Percentiles rank a stretch among this genome's conserved stretches.
Conservation (phyloP, 2,329 filamentous ascomycete species). For the Scleromitrula shiraiana region DNA sequence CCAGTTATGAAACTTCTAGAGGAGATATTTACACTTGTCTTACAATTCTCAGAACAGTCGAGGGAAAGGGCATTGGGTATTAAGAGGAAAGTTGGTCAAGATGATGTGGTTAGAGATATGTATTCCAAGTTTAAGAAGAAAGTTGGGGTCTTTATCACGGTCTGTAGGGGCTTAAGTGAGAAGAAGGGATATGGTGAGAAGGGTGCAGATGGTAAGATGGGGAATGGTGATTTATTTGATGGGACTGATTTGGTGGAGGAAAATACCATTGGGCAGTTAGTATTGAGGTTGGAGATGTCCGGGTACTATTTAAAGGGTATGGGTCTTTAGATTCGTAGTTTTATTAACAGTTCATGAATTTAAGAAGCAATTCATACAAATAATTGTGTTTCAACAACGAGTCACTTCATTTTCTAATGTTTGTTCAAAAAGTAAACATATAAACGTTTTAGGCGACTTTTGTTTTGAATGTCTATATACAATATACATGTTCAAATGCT, state of each 20-base stretch:
- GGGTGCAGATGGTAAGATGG: constrained; percentile 22
- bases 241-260: constrained; percentile 36
- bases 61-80: constrained; percentile 34
- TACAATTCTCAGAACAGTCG: constrained; percentile 56
- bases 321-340: constrained; percentile 9
- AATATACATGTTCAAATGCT: too few species aligned
- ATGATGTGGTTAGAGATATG: constrained; percentile 39
- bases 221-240: constrained; percentile 29
- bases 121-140: constrained; percentile 64
- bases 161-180: constrained; percentile 59
- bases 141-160: constrained; percentile 64
- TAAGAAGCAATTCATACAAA: too few species aligned
- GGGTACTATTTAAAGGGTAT: constrained; percentile 45
- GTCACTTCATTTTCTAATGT: too few species aligned
- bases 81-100: constrained; percentile 27
- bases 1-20: constrained; percentile 67
- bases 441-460: too few species aligned
- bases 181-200: constrained; percentile 40
- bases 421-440: too few species aligned
- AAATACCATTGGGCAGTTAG: constrained; percentile 59
- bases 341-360: too few species aligned
- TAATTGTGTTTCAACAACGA: too few species aligned
- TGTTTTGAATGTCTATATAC: too few species aligned
- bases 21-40: constrained; percentile 64
- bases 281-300: constrained; percentile 64